Evolutionary conservation across 2,329 filamentous ascomycete genomes (phyloP).

Genomic region (Aureobasidium sp.): DNA sequence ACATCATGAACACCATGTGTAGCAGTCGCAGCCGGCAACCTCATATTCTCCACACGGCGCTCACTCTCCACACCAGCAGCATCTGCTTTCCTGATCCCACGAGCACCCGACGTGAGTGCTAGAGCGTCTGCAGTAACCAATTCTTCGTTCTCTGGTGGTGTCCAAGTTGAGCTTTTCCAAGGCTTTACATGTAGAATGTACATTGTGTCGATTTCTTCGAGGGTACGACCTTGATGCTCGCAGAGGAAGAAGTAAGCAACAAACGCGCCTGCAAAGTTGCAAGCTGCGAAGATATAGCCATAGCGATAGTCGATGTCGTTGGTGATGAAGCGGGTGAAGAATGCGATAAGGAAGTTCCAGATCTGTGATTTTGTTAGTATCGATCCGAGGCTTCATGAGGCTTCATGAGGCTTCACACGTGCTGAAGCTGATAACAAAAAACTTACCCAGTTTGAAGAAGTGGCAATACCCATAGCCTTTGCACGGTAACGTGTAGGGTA

Average conservation of each 20-base stretch:
- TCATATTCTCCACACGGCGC: conserved; percentile 22
- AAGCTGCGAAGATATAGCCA: conserved; percentile 44
- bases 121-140: conserved; percentile 32
- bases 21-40: conserved; percentile 28
- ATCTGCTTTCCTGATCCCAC: conserved; percentile 36
- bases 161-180: conserved; percentile 37
- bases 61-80: conserved; percentile 25
- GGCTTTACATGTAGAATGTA: conserved; percentile 40
- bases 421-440: too few relatives aligned
- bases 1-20: conserved; percentile 34
- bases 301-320: conserved; percentile 43
- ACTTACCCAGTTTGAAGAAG: conserved; percentile 64
- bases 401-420: neutral
- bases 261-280: conserved; percentile 36
- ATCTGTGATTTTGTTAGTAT: conserved; percentile 19
- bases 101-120: conserved; percentile 33
- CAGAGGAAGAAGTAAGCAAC: conserved; percentile 45
- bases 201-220: conserved; percentile 48
- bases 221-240: conserved; percentile 39
- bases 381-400: conserved; percentile 4
- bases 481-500: conserved; percentile 66
- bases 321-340: conserved; percentile 44
- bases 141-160: conserved; percentile 32
- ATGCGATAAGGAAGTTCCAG: conserved; percentile 26
- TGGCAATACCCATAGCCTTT: conserved; percentile 63